These are phyloP conservation scores for Musa schizocarpa DNA, from an alignment of 176 grass and related monocot species.

Conservation along the genomic window DNA sequence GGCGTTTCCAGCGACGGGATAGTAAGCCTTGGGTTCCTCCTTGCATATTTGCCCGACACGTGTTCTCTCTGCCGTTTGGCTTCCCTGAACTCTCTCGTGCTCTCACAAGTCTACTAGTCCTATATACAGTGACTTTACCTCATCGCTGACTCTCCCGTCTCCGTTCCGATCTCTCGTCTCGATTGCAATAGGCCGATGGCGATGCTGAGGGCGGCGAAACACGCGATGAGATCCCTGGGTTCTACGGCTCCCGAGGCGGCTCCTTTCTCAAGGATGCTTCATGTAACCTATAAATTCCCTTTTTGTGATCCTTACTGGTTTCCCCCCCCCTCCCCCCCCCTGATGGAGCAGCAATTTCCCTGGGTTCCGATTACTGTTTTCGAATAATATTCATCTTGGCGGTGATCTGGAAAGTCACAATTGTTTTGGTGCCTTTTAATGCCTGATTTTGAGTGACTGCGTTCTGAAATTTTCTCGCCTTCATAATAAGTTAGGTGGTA, in stretches of 20 bases:
- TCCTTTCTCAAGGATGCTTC: neutral
- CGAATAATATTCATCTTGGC: neutral
- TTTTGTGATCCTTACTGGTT: neutral
- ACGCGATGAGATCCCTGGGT: neutral
- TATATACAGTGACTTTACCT: no score
- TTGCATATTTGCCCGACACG: no score
- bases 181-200: neutral
- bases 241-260: neutral
- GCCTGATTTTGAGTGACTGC: no score
- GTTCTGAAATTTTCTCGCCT: neutral
- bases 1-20: no score
- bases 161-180: no score
- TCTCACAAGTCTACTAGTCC: no score
- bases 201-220: constrained; percentile 11
- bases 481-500: neutral
- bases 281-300: constrained; percentile 4
- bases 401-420: neutral
- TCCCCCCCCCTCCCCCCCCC: no score
- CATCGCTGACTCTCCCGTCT: no score
- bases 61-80: no score
- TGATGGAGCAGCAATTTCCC: neutral
- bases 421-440: neutral
- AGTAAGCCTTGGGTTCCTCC: no score
- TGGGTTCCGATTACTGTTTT: neutral
- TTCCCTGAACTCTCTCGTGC: no score